A percentile compares a stretch with the other conserved stretches of the same genome.
These are phyloP conservation scores for Beauveria brongniartii DNA, from an alignment of 2,329 filamentous ascomycete genomes.

Conservation along the genomic window DNA sequence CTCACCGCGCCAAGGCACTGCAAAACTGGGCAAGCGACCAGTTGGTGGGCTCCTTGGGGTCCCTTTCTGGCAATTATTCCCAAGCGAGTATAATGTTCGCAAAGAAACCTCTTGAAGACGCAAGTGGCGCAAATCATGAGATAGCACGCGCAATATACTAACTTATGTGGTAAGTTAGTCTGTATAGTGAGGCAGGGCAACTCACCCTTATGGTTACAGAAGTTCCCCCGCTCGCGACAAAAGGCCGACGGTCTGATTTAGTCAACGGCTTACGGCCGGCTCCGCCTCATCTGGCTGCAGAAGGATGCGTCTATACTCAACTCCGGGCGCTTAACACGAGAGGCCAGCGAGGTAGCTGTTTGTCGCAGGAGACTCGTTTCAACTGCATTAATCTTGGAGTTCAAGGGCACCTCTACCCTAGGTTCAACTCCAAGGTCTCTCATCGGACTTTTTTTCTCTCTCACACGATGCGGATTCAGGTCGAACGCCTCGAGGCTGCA, in stretches of 20 bases:
- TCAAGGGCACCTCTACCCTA: background rate
- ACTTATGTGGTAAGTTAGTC: too few species aligned
- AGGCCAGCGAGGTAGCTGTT: background rate
- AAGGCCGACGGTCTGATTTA: background rate
- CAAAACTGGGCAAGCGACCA: background rate
- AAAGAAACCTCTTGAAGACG: background rate
- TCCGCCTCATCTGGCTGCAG: background rate
- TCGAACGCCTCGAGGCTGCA: background rate
- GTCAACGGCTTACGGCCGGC: background rate
- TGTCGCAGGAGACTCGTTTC: background rate
- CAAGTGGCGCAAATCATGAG: background rate
- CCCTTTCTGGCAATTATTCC: background rate
- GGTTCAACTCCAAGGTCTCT: background rate
- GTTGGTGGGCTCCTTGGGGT: background rate
- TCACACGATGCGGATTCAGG: too few species aligned
- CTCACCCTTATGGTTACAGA: background rate
- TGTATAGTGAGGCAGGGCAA: background rate
- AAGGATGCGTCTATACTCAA: background rate
- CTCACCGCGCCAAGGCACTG: background rate
- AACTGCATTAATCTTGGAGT: background rate
- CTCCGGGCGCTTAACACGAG: background rate
- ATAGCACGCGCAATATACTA: background rate
- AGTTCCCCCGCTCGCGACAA: background rate
- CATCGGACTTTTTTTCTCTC: too few species aligned
- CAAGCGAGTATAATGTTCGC: too few species aligned